Conservation (phyloP, 495 filamentous ascomycete species). For the Tuber brumale region DNA sequence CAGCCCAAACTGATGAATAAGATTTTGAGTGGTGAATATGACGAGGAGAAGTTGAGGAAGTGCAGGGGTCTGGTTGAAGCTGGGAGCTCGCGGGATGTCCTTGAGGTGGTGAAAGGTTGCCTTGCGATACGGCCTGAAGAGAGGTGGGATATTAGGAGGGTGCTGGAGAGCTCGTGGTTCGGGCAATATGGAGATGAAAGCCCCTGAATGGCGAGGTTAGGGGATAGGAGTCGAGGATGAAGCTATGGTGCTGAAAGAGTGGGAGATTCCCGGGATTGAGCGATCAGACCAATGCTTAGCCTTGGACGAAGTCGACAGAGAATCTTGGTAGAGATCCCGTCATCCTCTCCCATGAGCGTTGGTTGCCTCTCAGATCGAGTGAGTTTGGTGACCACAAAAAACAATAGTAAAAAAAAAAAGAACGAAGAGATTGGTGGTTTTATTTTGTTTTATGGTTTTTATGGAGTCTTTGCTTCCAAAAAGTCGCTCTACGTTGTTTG, state of each 20-base stretch:
- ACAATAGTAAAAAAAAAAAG: background rate
- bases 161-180: conserved; percentile 56
- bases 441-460: background rate
- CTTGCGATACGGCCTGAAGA: conserved; percentile 50
- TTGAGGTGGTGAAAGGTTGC: conserved; percentile 52
- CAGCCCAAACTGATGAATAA: conserved; percentile 54
- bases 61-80: conserved; percentile 37
- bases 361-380: background rate
- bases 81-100: conserved; percentile 41
- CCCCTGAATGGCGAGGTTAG: conserved; percentile 13
- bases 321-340: background rate
- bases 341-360: background rate
- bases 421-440: background rate
- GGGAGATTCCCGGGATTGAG: background rate
- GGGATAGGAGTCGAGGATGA: background rate
- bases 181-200: conserved; percentile 34
- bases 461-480: background rate
- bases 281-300: background rate
- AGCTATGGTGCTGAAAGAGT: background rate
- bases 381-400: background rate
- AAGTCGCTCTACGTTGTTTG: background rate
- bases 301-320: background rate
- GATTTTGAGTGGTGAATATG: conserved; percentile 59
- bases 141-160: conserved; percentile 52
- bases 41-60: conserved; percentile 47